Conservation (phyloP, 257 asterid species). For the Nicotiana otophora region DNA sequence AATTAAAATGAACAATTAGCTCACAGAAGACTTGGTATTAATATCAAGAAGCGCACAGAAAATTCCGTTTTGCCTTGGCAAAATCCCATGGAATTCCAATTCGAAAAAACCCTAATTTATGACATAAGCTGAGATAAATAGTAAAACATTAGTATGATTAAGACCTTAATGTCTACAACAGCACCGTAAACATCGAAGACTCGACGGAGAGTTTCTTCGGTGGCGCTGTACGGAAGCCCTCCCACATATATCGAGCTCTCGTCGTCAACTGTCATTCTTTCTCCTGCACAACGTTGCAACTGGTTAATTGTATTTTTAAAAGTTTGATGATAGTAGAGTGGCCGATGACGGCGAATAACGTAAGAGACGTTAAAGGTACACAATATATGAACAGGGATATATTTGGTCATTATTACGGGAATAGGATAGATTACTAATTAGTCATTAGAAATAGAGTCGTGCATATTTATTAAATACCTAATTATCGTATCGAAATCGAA, state of each 20-base stretch:
- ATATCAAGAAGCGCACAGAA: no score
- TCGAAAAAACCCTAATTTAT: background rate
- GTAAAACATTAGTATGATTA: background rate
- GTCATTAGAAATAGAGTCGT: no score
- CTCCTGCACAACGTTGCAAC: background rate
- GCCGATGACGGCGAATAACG: no score
- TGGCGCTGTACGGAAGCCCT: conserved; percentile 57
- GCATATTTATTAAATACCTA: no score
- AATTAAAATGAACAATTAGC: background rate
- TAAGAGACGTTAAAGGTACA: no score
- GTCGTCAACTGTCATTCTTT: conserved; percentile 62
- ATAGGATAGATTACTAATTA: no score
- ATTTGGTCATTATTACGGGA: no score
- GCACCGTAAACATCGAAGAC: conserved; percentile 52
- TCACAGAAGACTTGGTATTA: background rate
- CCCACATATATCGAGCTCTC: conserved; percentile 70
- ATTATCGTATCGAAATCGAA: no score
- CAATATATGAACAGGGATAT: no score
- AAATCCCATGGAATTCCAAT: conserved; percentile 1
- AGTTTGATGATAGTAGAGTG: no score
- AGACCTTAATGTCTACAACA: conserved; percentile 69
- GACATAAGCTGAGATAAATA: background rate
- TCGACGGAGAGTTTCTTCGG: conserved; percentile 62
- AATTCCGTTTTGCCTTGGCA: background rate
- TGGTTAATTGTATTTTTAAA: no score